Percentiles rank a stretch among this genome's conserved stretches.
phyloP scores from a whole-genome alignment of 306 rosid species.

The Gastrolobium villosum region DNA sequence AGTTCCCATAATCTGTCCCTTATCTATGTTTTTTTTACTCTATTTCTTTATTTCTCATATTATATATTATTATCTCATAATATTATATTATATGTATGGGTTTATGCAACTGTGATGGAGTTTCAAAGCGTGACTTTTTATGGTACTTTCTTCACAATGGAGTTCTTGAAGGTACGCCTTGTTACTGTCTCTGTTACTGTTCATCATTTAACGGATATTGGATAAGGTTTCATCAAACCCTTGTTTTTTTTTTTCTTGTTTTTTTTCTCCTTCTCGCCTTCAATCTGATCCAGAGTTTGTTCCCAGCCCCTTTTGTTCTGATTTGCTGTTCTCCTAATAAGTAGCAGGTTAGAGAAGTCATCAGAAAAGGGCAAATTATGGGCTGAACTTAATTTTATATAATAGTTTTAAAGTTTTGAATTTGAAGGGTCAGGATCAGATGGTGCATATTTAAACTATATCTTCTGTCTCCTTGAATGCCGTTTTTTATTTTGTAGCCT shows the following conservation, averaged over 20 bases:
- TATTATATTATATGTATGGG: neutral
- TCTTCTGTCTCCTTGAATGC: neutral
- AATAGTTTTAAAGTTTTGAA: neutral
- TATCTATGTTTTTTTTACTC: neutral
- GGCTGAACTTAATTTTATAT: too few relatives aligned
- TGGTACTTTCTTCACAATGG: conserved; percentile 53
- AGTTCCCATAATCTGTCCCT: conserved; percentile 1
- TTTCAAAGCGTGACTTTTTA: conserved; percentile 65
- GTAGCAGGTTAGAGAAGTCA: neutral
- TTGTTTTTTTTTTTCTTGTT: neutral
- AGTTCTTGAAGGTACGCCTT: conserved; percentile 43
- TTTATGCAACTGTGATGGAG: conserved; percentile 23
- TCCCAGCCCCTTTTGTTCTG: neutral
- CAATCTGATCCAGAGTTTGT: conserved; percentile 29
- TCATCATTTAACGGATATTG: conserved; percentile 55
- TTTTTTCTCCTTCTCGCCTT: neutral
- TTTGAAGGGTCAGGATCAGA: conserved; percentile 29
- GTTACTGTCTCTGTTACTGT: conserved; percentile 41
- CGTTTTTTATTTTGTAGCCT: conserved; percentile 2
- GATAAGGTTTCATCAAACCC: conserved; percentile 33
- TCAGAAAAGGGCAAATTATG: neutral
- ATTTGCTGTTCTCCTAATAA: neutral
- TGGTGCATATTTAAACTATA: neutral
- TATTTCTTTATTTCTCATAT: neutral
- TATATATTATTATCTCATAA: neutral